Base-by-base conservation (phyloP, 1,284 basidiomycete genomes). In the Ustilago vetiveriae region DNA sequence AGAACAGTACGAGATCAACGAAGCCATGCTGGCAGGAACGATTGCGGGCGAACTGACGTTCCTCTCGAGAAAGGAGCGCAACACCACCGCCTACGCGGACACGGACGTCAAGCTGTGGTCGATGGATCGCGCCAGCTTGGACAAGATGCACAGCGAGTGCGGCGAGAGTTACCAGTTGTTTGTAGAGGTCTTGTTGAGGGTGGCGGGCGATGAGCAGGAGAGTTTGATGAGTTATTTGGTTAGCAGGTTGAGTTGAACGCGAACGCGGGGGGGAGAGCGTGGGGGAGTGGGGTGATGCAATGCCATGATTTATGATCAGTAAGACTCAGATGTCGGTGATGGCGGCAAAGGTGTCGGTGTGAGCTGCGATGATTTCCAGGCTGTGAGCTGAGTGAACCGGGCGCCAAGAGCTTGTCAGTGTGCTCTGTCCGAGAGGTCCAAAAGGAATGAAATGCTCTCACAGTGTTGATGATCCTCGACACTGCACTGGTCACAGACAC, bases 21-120 rank as follows among this genome's bases (percentile, higher is more conserved):
- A 82, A 42, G 76, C 76, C 23, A 81, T 82, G 79, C 64, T 82
- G 1, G 80, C 80, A 0, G 80, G 80, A 5, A 82, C 80, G 6
- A 76, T 82, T 24, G 79, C 80, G 4, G 80, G 80, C 13, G 80
- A 82, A 41, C 53, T 78, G 9, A 73, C 77, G 4, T 80, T 78
- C 58, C 50, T 82, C 9, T 68, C 76, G 4, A 57, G 60, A 19
- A 62, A 75, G 42, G 46, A 62, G 19, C 50, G 80, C 9, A 79
- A 82, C 43, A 79, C 80, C 1, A 75, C 75, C 5, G 78, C 79
- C 7, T 65, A 52, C 23, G 79, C 76, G 16, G 80, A 80, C 19
- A 55, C 75, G 9, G 78, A 82, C 41, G 69, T 70, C 29, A 55
- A 49, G 26, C 62, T 82, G 14, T 81, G 79, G 79, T 67, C 59